Evolutionary conservation across 495 filamentous ascomycete genomes (phyloP).

Genomic region (Neurospora intermedia): DNA sequence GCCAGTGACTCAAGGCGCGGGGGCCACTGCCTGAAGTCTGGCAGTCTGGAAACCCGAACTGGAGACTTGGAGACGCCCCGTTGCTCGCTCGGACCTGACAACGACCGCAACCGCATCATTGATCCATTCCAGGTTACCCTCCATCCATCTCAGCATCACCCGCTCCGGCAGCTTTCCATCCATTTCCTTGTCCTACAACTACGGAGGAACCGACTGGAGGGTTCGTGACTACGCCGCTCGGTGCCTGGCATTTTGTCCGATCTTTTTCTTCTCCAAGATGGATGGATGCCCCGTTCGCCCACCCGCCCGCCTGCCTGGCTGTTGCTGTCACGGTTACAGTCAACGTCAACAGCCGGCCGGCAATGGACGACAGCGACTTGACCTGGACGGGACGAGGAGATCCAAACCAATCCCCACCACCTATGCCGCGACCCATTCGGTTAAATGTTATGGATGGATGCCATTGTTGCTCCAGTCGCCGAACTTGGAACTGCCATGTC

Average conservation of each 20-base stretch:
- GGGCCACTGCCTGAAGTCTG: background rate
- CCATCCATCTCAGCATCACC: background rate
- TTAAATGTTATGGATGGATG: background rate
- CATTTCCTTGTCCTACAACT: background rate
- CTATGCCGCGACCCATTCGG: background rate
- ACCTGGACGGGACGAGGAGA: background rate
- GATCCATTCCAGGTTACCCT: background rate
- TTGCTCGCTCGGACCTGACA: background rate
- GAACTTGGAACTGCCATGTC: background rate
- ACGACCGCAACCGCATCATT: background rate
- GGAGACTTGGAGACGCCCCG: background rate
- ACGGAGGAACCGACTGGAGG: background rate
- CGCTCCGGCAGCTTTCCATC: background rate
- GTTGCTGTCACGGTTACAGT: background rate
- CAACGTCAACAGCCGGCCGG: background rate
- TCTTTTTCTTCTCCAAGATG: background rate
- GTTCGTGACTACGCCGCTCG: background rate
- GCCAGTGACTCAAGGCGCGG: background rate
- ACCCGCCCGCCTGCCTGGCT: background rate
- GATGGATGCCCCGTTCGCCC: background rate
- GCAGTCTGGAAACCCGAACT: background rate
- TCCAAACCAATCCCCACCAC: background rate
- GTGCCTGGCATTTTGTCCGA: background rate
- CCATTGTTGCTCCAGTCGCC: background rate
- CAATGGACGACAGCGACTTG: background rate